A percentile compares a stretch with the other conserved stretches of the same genome.
phyloP scores from a whole-genome alignment of 495 filamentous ascomycete genomes.

The Hypoxylon fragiforme region DNA sequence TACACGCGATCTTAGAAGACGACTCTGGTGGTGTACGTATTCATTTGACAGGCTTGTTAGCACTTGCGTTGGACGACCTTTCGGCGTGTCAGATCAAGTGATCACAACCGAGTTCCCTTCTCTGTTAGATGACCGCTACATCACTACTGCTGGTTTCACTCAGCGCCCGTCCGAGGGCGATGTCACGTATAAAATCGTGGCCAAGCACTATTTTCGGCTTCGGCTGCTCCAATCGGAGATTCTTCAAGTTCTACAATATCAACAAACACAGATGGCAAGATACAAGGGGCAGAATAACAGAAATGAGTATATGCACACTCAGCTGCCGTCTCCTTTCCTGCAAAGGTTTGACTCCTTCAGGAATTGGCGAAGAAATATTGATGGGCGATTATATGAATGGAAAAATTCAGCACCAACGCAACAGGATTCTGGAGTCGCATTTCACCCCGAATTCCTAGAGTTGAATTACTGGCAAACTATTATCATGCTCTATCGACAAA shows the following conservation, averaged over 20 bases:
- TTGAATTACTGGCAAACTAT: slow-evolving; percentile 98
- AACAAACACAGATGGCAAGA: slow-evolving; percentile 71
- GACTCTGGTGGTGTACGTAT: slow-evolving; percentile 97
- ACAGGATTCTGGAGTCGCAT: slow-evolving; percentile 79
- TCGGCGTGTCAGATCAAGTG: slow-evolving; percentile 90
- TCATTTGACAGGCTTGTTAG: slow-evolving; percentile 90
- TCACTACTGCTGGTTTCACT: slow-evolving; percentile 78
- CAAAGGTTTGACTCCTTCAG: slow-evolving; percentile 81
- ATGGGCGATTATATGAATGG: slow-evolving; percentile 83
- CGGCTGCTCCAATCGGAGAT: slow-evolving; percentile 95
- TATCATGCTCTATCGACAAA: slow-evolving; percentile 93
- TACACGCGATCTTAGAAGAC: slow-evolving; percentile 80
- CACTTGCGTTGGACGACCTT: slow-evolving; percentile 88
- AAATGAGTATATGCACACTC: slow-evolving; percentile 75
- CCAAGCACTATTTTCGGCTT: slow-evolving; percentile 89
- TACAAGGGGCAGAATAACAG: slow-evolving; percentile 57
- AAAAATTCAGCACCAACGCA: slow-evolving; percentile 77
- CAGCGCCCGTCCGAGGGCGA: slow-evolving; percentile 53
- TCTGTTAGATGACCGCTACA: slow-evolving; percentile 81
- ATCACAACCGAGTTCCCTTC: slow-evolving; percentile 94
- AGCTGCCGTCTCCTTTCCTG: slow-evolving; percentile 83
- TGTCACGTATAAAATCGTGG: slow-evolving; percentile 84
- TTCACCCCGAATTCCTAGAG: slow-evolving; percentile 83
- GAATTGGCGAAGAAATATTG: slow-evolving; percentile 86
- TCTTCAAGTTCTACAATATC: slow-evolving; percentile 87